These are phyloP conservation scores for Neofusicoccum sp. DNA, from an alignment of 2,329 filamentous ascomycete genomes.

Conservation along the genomic window DNA sequence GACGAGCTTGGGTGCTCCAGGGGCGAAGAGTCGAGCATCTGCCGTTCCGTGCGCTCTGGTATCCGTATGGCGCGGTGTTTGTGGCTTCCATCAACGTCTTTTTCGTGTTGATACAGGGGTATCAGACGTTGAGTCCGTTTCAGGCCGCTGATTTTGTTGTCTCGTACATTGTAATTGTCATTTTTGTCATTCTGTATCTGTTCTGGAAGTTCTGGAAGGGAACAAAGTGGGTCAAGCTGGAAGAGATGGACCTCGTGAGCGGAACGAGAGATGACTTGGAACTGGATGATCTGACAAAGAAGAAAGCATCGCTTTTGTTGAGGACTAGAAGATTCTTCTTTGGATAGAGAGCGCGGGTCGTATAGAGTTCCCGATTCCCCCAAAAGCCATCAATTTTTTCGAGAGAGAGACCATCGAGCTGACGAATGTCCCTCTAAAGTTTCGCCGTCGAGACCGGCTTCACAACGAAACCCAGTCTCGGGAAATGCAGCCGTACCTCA, in stretches of 20 bases:
- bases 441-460: background rate
- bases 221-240: constrained; percentile 29
- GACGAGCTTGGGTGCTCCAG: constrained; percentile 56
- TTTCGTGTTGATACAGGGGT: constrained; percentile 56
- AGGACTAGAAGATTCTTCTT: background rate
- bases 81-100: constrained; percentile 54
- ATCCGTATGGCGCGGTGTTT: constrained; percentile 56
- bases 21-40: constrained; percentile 43
- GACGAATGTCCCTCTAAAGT: background rate
- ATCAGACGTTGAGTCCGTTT: constrained; percentile 57
- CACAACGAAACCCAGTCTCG: constrained; percentile 43
- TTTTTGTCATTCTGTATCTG: constrained; percentile 28
- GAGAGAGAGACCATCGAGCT: too few species aligned
- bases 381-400: too few species aligned
- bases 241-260: constrained; percentile 16
- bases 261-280: background rate
- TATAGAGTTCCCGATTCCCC: too few species aligned
- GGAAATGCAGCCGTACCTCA: constrained; percentile 44
- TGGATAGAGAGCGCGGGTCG: background rate
- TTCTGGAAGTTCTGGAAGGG: constrained; percentile 34
- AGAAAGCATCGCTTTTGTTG: background rate
- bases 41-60: constrained; percentile 51
- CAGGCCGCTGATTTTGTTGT: constrained; percentile 55
- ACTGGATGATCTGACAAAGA: background rate
- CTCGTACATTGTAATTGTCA: constrained; percentile 48